Percentiles rank a stretch among this genome's conserved stretches.
phyloP scores from a whole-genome alignment of 352 stramenopile genomes.

The Phytophthora capsici region DNA sequence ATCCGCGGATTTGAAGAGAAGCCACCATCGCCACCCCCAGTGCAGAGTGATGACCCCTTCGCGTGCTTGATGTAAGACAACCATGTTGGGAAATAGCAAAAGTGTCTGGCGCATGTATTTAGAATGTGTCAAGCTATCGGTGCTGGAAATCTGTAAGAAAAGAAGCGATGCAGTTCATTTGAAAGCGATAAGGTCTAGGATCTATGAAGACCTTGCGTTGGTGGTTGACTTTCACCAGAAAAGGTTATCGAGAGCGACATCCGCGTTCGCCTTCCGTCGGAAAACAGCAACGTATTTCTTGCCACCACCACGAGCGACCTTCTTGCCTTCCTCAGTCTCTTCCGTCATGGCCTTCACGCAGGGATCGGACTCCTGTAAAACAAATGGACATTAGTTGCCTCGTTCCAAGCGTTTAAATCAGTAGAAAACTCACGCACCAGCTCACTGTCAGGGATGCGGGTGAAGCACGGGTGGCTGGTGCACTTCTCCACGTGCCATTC shows the following conservation, averaged over 20 bases:
- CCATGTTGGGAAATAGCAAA: constrained; percentile 6
- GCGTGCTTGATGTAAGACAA: constrained; percentile 59
- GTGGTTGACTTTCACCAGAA: constrained; percentile 58
- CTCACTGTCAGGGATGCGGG: constrained; percentile 87
- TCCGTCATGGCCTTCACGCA: constrained; percentile 96
- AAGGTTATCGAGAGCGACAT: constrained; percentile 65
- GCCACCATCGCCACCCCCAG: constrained; percentile 29
- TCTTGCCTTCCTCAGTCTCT: constrained; percentile 99
- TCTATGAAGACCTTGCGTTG: constrained; percentile 1
- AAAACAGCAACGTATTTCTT: constrained; percentile 92
- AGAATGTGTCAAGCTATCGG: constrained; percentile 19
- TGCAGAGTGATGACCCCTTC: constrained; percentile 68
- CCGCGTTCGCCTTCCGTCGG: constrained; percentile 67
- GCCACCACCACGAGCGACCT: constrained; percentile 92
- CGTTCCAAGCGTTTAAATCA: not conserved
- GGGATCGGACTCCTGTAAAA: constrained; percentile 78
- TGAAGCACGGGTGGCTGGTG: constrained; percentile 94
- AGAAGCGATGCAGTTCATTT: constrained; percentile 40
- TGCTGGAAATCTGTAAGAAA: constrained; percentile 24
- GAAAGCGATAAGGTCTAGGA: constrained; percentile 21
- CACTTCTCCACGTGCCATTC: constrained; percentile 97
- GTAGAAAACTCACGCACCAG: constrained; percentile 50
- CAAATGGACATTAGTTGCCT: not conserved
- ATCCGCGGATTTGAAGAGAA: constrained; percentile 61
- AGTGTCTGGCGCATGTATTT: constrained; percentile 22